Evolutionary conservation across 305 asterid genomes (phyloP).

Genomic region (Fraxinus ornus): DNA sequence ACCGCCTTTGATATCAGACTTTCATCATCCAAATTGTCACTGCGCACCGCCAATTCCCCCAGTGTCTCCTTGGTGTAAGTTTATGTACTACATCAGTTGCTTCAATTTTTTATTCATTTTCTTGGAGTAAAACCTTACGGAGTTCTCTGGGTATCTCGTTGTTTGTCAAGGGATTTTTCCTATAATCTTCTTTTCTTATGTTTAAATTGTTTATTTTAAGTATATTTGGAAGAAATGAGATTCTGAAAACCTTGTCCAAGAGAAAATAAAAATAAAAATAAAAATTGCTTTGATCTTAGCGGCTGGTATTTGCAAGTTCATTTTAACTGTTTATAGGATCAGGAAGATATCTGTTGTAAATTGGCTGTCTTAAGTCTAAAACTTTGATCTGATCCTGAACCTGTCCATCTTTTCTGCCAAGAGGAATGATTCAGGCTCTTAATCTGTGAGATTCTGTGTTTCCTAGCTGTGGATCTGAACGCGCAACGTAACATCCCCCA

Average conservation of each 20-base stretch:
- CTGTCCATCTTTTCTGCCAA: not conserved
- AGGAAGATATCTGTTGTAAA: not conserved
- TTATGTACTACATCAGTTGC: not conserved
- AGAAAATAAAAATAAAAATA: not conserved
- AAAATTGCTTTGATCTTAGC: not conserved
- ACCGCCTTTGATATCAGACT: conserved; percentile 27
- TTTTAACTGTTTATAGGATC: not conserved
- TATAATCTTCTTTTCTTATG: not conserved
- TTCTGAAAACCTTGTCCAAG: not conserved
- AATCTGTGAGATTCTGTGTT: not conserved
- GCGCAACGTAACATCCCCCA: not conserved
- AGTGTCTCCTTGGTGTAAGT: conserved; percentile 56
- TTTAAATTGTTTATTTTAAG: not conserved
- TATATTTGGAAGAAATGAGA: not conserved
- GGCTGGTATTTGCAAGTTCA: not conserved
- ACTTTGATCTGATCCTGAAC: not conserved
- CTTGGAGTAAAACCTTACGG: not conserved
- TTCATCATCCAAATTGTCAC: conserved; percentile 43
- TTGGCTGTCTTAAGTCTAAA: not conserved
- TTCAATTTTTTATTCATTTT: not conserved
- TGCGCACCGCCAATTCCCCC: conserved; percentile 29
- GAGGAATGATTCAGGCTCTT: not conserved
- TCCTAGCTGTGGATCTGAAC: not conserved
- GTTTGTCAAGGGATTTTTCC: not conserved
- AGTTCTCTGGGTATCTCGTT: not conserved